A percentile compares a stretch with the other conserved stretches of the same genome.
phyloP scores from a whole-genome alignment of 2,329 filamentous ascomycete genomes.

The Penicillium sp. region DNA sequence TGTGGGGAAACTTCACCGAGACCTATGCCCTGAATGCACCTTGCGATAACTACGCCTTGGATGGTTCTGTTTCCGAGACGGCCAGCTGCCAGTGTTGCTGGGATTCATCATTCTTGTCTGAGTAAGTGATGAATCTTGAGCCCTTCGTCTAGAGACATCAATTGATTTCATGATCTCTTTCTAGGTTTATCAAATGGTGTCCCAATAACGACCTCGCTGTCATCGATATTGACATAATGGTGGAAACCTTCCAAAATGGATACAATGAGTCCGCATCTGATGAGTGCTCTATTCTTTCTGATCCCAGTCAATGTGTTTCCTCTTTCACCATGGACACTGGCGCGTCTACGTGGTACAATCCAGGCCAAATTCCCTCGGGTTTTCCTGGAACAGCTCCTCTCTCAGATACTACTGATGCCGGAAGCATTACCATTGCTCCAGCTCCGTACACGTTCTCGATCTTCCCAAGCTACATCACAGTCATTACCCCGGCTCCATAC shows the following conservation, averaged over 20 bases:
- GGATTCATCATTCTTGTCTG: conserved; percentile 3
- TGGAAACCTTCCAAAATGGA: neutral
- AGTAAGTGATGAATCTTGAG: neutral
- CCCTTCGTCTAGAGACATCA: neutral
- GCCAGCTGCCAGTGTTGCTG: conserved; percentile 1
- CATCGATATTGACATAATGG: neutral
- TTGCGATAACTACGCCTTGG: neutral
- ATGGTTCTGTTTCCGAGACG: neutral
- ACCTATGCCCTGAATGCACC: neutral
- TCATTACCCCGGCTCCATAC: neutral
- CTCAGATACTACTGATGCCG: neutral
- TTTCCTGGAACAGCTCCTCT: neutral
- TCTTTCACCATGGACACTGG: neutral
- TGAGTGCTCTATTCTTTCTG: neutral
- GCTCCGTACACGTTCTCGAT: neutral
- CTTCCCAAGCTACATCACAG: neutral
- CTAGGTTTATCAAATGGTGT: neutral
- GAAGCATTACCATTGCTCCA: neutral
- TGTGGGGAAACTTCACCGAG: conserved; percentile 1
- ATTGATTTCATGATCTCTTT: neutral
- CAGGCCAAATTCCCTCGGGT: neutral
- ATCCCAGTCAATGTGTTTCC: neutral
- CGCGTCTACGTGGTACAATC: neutral
- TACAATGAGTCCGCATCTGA: neutral
- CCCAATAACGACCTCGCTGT: neutral